Evolutionary conservation across 176 grass and related monocot genomes (phyloP), one percentile per base, ranked within the genome.

Genomic region (Eragrostis curvula): DNA sequence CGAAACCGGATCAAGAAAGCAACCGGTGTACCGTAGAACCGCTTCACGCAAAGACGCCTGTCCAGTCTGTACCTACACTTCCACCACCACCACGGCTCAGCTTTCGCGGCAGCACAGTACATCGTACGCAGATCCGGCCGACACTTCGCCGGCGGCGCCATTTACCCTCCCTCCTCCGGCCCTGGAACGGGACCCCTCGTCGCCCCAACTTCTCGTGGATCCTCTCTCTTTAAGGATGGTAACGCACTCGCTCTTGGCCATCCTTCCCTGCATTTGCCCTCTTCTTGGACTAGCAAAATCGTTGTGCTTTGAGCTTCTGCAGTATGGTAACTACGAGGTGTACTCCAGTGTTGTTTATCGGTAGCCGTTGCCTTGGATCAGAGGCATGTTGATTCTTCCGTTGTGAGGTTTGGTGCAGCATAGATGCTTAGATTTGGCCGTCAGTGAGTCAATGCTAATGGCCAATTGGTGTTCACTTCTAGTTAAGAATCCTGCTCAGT

Each of bases 51-150:
- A 60, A 73, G 12, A 11, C 55, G 7, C 17, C 77, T 0, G 0
- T 11, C 27, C 12, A 28, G 23, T 61, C 24, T 61, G 58, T 61
- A 61, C 57, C 57, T 12, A 27, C 57, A 60, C 13, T 15, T 9
- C 69, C 13, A 1, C 72, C 73, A 9, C 27, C 56, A 14, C 36
- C 46, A 51, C 77, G 21, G 47, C 60, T 74, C 24, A 71, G 41
- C 66, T 83, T 83, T 45, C 12, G 47, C 73, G 64, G 72, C 75
- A 51, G 44, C 52, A 68, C 58, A 15, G 32, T 36, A 4, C n/a
- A 81, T n/a, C 27, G 5, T 8, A 58, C 64, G 16, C 67, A 59
- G 83, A 89, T 89, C 88, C 88, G 40, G 72, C 57, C 87, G 41
- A 62, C 71, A 63, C 32, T 13, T 80, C 64, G 36, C 47, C 81